Evolutionary conservation across 768 basidiomycete species (phyloP), one percentile per base, ranked within the genome.

Genomic region (Mycena epipterygia): DNA sequence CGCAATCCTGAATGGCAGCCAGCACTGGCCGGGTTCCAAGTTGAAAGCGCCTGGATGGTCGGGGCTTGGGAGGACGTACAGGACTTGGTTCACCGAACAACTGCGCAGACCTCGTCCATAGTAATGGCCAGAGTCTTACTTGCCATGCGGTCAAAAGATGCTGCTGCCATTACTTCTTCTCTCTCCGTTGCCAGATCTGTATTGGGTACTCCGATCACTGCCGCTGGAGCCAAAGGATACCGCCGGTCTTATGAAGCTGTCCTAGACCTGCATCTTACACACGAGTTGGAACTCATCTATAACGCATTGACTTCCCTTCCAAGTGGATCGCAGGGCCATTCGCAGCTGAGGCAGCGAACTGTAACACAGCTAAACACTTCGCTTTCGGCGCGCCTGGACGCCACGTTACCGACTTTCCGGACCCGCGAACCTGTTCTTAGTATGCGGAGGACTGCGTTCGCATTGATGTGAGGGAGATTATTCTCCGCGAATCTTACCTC

Each of bases 11-110:
- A 90, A 59, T 99, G 98, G 97, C 88, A 93, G 66, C 77, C 85
- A 8, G 85, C 87, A 3, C 84, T 99, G 14, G 89, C 92, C 8
- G 91, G 92, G 0, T 98, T 95, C 77, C 94, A 95, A 74, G 90
- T 94, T 14, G 97, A 99, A 83, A 94, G 96, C 70, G 94, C 95
- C 2, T 97, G 96, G 93, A 97, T 97, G 89, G 92, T 96, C 37
- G 94, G 95, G 7, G 95, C 96, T 73, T 99, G 97, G 96, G 86
- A 88, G 3, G 93, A 93, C 58, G 93, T 99, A 19, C 85, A 89
- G 59, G 81, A 82, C 21, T 84, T 95, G 48, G 87, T 91, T 25
- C 82, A 85, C 42, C 83, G 81, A 32, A 83, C 86, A 21, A 81
- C 85, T n/a, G 79, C 82, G 16, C 84, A 87, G 25, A 85, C 88